phyloP scores from a whole-genome alignment of 1,284 basidiomycete species.

The Cutaneotrichosporon mucoides region DNA sequence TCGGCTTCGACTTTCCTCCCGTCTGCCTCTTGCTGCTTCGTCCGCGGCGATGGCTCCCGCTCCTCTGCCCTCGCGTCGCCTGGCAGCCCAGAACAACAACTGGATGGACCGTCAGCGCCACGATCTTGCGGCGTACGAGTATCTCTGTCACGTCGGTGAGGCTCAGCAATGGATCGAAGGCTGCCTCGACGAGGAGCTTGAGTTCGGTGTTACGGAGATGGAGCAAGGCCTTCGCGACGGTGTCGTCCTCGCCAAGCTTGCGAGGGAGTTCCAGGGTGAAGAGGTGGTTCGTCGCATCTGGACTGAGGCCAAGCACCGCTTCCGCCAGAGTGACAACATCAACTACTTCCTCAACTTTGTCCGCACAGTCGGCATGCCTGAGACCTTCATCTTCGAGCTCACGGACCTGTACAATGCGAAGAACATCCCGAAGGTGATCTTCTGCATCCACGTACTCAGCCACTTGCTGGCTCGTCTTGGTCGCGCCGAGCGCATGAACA shows the following conservation, averaged over 20 bases:
- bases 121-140: conserved; percentile 78
- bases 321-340: conserved; percentile 96
- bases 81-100: conserved; percentile 34
- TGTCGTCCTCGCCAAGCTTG: conserved; percentile 88
- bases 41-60: conserved; percentile 45
- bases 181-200: conserved; percentile 80
- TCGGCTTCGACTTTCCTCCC: conserved; percentile 42
- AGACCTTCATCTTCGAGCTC: conserved; percentile 95
- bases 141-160: conserved; percentile 94
- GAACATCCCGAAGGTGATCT: conserved; percentile 98
- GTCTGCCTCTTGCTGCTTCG: conserved; percentile 41
- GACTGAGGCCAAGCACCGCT: conserved; percentile 88
- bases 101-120: conserved; percentile 56
- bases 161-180: conserved; percentile 97
- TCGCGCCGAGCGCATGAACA: conserved; percentile 84
- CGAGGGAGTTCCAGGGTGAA: conserved; percentile 77
- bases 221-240: conserved; percentile 91
- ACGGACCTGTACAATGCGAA: conserved; percentile 99
- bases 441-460: conserved; percentile 96
- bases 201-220: conserved; percentile 88
- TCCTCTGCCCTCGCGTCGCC: conserved; percentile 44
- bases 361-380: conserved; percentile 80
- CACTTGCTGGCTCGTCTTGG: conserved; percentile 90
- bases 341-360: conserved; percentile 93
- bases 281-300: conserved; percentile 81